These are phyloP conservation scores for Whalleya microplaca DNA, from an alignment of 2,329 filamentous ascomycete genomes.

Conservation along the genomic window DNA sequence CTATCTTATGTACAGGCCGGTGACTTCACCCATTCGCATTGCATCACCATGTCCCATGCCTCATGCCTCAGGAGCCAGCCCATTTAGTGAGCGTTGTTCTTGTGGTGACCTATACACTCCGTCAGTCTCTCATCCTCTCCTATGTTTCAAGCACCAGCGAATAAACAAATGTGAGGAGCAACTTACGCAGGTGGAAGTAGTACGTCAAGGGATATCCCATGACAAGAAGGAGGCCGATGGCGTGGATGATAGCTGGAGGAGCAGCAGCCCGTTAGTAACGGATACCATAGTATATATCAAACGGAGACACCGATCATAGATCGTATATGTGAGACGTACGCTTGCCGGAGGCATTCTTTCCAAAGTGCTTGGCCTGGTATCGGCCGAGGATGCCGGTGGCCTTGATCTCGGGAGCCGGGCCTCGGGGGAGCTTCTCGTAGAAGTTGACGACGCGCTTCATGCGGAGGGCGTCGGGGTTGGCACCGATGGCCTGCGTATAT, in stretches of 20 bases:
- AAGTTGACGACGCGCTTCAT: conserved; percentile 99
- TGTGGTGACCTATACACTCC: conserved; percentile 82
- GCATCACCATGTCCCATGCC: no score
- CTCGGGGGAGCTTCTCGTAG: conserved; percentile 97
- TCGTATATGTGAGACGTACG: conserved; percentile 73
- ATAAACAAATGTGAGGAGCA: no score
- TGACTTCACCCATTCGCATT: conserved; percentile 14
- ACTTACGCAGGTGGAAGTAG: conserved; percentile 99
- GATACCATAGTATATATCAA: conserved; percentile 28
- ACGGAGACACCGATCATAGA: not conserved
- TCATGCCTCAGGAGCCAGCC: conserved; percentile 10
- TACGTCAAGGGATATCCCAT: conserved; percentile 97
- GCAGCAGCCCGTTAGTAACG: not conserved
- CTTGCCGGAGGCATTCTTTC: conserved; percentile 85
- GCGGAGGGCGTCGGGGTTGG: conserved; percentile 91
- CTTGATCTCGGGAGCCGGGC: conserved; percentile 82
- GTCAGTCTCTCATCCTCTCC: conserved; percentile 7
- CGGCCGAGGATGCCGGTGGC: conserved; percentile 80
- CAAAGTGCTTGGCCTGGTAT: conserved; percentile 93
- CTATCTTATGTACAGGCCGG: conserved; percentile 36
- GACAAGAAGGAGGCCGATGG: conserved; percentile 75
- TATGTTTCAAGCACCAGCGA: not conserved
- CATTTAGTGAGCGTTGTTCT: conserved; percentile 97
- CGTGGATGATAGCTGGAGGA: conserved; percentile 79
- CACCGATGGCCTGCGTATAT: conserved; percentile 77